Base-by-base conservation (phyloP, 768 basidiomycete species). In the Kwoniella dejecticola region DNA sequence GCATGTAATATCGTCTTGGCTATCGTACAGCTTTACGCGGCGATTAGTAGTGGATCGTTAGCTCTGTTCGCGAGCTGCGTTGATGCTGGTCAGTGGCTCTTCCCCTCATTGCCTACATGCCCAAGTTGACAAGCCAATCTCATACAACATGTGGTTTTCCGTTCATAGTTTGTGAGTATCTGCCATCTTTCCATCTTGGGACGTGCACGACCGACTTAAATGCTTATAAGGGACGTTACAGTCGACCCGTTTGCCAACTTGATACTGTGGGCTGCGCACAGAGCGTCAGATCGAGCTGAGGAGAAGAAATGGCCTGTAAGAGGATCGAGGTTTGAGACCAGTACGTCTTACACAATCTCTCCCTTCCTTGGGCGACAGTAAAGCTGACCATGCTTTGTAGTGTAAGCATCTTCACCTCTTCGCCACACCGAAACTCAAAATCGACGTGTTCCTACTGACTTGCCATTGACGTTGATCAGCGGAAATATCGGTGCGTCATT, bases 271-370 rank as follows among this genome's bases (percentile, higher is more conserved):
- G 15, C 90, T 88, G 81, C 94, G 2, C 88, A 98, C 79, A 82
- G 82, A 67, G 88, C 91, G 69, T 87, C 91, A 0, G 79, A 71
- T 11, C 82, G 69, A 31, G 83, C 95, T 63, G 92, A 96, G 71
- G 67, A 81, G 42, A 90, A 88, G 77, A 89, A 89, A 67, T 97
- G 91, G 93, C 92, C 94, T 27, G 88, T 91, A 3, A 88, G 93
- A 49, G 92, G 92, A 36, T 85, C 89, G n/a, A 84, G 91, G 47
- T 83, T 96, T 45, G 89, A 93, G 76, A 92, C 89, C 13, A 75
- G 75, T 77, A 44, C 67, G 75, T 71, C 11, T n/a, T 8, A 24
- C 10, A 27, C 13, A 2, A 23, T 26, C 17, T 17, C 40, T 15
- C 40, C 15, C 27, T 13, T 53, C 15, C 54, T 56, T 17, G 19